Conservation (phyloP, 768 basidiomycete species). For the Suillus occidentalis region DNA sequence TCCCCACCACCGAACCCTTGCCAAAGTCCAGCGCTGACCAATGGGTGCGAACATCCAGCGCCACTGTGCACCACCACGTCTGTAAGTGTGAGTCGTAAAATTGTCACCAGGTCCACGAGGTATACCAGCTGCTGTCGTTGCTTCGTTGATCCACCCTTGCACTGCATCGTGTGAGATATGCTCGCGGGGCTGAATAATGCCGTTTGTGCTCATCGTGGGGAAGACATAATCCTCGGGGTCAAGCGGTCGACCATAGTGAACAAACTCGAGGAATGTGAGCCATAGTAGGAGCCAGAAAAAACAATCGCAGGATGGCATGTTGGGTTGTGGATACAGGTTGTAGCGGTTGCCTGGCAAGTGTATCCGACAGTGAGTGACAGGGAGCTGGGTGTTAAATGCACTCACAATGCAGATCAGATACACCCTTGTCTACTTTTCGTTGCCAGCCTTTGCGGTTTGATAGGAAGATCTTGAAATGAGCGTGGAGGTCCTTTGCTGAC, state of each 20-base stretch:
- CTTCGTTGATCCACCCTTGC: conserved; percentile 29
- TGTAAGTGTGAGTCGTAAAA: conserved; percentile 29
- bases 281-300: conserved; percentile 27
- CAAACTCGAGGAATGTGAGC: conserved; percentile 6
- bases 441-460: too few species aligned
- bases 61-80: conserved; percentile 29
- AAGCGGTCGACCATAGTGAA: conserved; percentile 14
- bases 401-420: too few species aligned
- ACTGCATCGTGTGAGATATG: conserved; percentile 30
- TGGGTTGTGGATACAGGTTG: too few species aligned
- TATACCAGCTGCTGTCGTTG: conserved; percentile 8
- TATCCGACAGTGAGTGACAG: too few species aligned
- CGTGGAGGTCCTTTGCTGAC: too few species aligned
- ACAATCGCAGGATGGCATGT: too few species aligned
- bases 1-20: conserved; percentile 40
- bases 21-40: conserved; percentile 36
- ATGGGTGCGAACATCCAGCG: conserved; percentile 32
- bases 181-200: conserved; percentile 22
- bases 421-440: too few species aligned
- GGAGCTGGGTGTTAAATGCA: too few species aligned
- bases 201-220: conserved; percentile 28
- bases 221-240: conserved; percentile 33
- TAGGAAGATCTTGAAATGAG: too few species aligned
- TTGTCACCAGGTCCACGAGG: conserved; percentile 7
- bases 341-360: too few species aligned